phyloP scores from a whole-genome alignment of 73 alveolate species.

The Symbiodinium natans region DNA sequence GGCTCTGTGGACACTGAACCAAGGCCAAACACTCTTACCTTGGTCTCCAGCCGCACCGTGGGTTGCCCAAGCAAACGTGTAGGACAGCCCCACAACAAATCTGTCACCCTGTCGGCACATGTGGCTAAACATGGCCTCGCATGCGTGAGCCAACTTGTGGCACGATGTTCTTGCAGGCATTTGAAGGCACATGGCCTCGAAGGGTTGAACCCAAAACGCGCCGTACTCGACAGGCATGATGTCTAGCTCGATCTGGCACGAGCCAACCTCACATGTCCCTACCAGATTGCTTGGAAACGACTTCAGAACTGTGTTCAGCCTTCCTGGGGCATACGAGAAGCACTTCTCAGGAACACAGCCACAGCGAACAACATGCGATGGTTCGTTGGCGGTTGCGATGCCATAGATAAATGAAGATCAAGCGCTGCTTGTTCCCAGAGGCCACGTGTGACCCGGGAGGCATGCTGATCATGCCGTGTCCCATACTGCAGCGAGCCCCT shows the following conservation, averaged over 20 bases:
- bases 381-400: not conserved
- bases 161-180: not conserved
- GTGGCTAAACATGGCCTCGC: too few relatives aligned
- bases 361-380: not conserved
- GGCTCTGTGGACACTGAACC: too few relatives aligned
- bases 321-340: not conserved
- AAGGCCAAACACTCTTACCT: too few relatives aligned
- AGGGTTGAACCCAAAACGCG: slow-evolving; percentile 88
- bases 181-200: slow-evolving; percentile 56
- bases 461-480: too few relatives aligned
- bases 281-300: not conserved
- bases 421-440: too few relatives aligned
- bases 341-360: not conserved
- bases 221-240: slow-evolving; percentile 90
- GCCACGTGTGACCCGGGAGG: too few relatives aligned
- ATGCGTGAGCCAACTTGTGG: not conserved
- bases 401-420: too few relatives aligned
- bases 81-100: slow-evolving; percentile 49
- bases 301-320: not conserved
- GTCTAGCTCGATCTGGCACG: slow-evolving; percentile 63
- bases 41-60: slow-evolving; percentile 52
- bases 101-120: slow-evolving; percentile 36
- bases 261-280: slow-evolving; percentile 26
- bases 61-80: slow-evolving; percentile 89
- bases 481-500: too few relatives aligned